phyloP scores from a whole-genome alignment of 2,329 filamentous ascomycete species.

The Fusarium goolgardi region DNA sequence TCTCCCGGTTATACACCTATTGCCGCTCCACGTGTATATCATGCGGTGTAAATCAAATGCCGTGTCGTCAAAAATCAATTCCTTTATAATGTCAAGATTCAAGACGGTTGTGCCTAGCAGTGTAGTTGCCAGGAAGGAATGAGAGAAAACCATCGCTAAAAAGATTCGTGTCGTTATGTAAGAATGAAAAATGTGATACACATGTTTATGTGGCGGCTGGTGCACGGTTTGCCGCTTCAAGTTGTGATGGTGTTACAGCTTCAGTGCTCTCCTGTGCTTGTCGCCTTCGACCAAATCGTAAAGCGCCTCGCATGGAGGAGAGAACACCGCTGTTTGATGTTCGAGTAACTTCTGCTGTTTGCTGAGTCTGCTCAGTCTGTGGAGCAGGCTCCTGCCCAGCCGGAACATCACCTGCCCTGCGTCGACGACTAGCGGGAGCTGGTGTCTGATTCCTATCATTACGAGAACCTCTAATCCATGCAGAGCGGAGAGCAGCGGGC shows the following conservation, averaged over 20 bases:
- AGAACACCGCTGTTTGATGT: conserved; percentile 44
- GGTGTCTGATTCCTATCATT: conserved; percentile 5
- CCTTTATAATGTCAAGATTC: conserved; percentile 44
- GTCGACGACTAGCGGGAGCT: conserved; percentile 21
- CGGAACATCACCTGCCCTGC: conserved; percentile 19
- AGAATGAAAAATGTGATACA: conserved; percentile 21
- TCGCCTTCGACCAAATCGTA: conserved; percentile 50
- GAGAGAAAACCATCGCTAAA: conserved; percentile 50
- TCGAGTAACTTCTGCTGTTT: conserved; percentile 26
- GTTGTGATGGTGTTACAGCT: conserved; percentile 58
- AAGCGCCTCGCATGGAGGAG: conserved; percentile 50
- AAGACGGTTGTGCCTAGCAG: conserved; percentile 44
- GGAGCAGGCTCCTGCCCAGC: conserved; percentile 26
- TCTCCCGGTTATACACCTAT: conserved; percentile 19
- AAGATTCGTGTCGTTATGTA: conserved; percentile 42
- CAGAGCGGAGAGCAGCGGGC: conserved; percentile 56
- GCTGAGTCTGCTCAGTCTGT: conserved; percentile 23
- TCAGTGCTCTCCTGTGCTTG: conserved; percentile 39
- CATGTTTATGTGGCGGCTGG: conserved; percentile 32
- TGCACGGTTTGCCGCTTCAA: conserved; percentile 58
- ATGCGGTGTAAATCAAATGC: conserved; percentile 43
- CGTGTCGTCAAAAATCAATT: conserved; percentile 46
- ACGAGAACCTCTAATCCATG: conserved; percentile 52
- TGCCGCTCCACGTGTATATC: conserved; percentile 34
- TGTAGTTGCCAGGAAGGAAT: conserved; percentile 33